Percentiles rank a stretch among this genome's conserved stretches.
Evolutionary conservation across 169 alveolate species (phyloP).

Genomic region (Cyclospora cayetanensis): DNA sequence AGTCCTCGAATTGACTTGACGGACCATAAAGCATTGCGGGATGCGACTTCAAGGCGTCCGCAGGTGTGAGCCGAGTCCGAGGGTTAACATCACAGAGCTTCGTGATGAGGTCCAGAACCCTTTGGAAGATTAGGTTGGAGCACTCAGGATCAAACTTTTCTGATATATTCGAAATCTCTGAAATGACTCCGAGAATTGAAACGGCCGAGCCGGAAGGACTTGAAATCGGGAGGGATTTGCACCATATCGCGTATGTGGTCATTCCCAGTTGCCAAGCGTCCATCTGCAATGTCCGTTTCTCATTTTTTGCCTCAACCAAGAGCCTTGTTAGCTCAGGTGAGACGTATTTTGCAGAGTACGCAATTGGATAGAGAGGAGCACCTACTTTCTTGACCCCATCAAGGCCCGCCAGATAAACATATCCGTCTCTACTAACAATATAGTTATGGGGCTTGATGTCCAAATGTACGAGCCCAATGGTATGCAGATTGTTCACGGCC

Average conservation of each 20-base stretch:
- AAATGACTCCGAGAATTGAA: no score
- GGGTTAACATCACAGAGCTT: background rate
- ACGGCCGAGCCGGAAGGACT: no score
- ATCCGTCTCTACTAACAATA: constrained; percentile 4
- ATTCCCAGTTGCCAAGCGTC: constrained; percentile 68
- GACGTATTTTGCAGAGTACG: background rate
- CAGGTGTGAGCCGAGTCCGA: constrained; percentile 22
- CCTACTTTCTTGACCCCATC: background rate
- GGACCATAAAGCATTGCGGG: constrained; percentile 55
- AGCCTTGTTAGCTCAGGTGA: constrained; percentile 51
- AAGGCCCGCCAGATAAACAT: background rate
- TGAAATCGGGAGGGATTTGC: constrained; percentile 15
- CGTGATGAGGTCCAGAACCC: background rate
- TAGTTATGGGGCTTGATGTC: constrained; percentile 39
- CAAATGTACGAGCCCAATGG: constrained; percentile 1
- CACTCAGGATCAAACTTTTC: background rate
- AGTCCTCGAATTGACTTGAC: no score
- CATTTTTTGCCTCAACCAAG: background rate
- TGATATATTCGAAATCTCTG: no score
- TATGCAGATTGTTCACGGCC: constrained; percentile 4
- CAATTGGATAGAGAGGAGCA: background rate
- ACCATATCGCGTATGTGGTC: constrained; percentile 53
- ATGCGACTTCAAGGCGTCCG: constrained; percentile 1
- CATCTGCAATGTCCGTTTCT: no score
- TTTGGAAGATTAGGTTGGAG: background rate